Conservation (phyloP, 495 filamentous ascomycete species). For the Aspergillus conjunctus region DNA sequence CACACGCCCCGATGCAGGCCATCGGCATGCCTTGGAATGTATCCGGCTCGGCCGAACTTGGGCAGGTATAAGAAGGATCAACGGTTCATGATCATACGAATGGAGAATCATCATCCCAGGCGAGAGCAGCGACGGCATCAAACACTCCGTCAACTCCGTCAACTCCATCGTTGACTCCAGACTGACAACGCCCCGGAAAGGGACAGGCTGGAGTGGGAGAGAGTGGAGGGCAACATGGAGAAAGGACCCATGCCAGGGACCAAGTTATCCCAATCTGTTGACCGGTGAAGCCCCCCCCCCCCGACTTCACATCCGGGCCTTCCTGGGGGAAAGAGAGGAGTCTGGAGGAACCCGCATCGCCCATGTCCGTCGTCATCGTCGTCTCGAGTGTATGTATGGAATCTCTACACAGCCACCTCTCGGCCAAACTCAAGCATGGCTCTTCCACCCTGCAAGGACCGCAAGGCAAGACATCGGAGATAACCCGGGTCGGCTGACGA, state of each 20-base stretch:
- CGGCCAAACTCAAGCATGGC: not conserved
- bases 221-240: slow-evolving; percentile 20
- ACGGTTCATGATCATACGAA: too few species aligned
- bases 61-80: too few species aligned
- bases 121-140: too few species aligned
- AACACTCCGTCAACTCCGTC: too few species aligned
- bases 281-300: slow-evolving; percentile 26
- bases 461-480: not conserved
- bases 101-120: too few species aligned
- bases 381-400: not conserved
- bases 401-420: not conserved
- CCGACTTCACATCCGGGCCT: slow-evolving; percentile 1
- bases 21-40: too few species aligned
- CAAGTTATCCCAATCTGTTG: slow-evolving; percentile 23
- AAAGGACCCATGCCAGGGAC: slow-evolving; percentile 20
- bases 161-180: not conserved
- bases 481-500: not conserved
- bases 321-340: slow-evolving; percentile 23
- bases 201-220: slow-evolving; percentile 13
- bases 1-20: too few species aligned
- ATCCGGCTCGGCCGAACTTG: too few species aligned
- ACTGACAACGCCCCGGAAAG: not conserved
- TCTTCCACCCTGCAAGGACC: not conserved
- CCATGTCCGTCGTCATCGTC: not conserved
- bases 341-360: slow-evolving; percentile 10